Conservation (phyloP, 2,329 filamentous ascomycete genomes). For the Pseudonectria buxi region DNA sequence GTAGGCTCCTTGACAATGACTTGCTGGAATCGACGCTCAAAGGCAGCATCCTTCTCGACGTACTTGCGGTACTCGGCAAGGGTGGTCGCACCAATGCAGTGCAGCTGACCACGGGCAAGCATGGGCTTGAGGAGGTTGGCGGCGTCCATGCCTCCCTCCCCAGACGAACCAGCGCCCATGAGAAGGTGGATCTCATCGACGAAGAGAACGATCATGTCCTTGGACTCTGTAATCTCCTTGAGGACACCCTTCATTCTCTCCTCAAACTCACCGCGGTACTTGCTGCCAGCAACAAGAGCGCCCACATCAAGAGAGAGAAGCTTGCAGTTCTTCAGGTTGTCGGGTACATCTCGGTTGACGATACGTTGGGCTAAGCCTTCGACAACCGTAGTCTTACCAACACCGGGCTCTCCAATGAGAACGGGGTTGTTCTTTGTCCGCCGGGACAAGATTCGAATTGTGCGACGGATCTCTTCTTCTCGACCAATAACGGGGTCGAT, state of each 20-base stretch:
- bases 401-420: conserved; percentile 94
- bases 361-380: conserved; percentile 94
- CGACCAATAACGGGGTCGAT: conserved; percentile 95
- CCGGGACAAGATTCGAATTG: conserved; percentile 84
- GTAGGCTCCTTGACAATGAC: conserved; percentile 92
- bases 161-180: conserved; percentile 92
- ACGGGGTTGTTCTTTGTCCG: conserved; percentile 99
- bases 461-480: conserved; percentile 90
- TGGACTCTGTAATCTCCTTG: conserved; percentile 91
- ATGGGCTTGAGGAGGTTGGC: conserved; percentile 97
- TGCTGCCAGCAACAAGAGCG: conserved; percentile 91
- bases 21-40: conserved; percentile 97
- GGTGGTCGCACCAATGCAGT: conserved; percentile 97
- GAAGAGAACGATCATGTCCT: conserved; percentile 95
- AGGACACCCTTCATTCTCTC: conserved; percentile 98
- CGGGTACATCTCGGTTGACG: conserved; percentile 92
- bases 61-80: conserved; percentile 96
- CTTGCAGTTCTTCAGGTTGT: conserved; percentile 89
- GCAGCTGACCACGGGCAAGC: conserved; percentile 90
- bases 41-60: conserved; percentile 96
- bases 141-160: conserved; percentile 97
- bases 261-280: conserved; percentile 97
- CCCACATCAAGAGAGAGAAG: conserved; percentile 93
- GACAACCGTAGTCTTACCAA: conserved; percentile 96
- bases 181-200: conserved; percentile 98